phyloP scores from a whole-genome alignment of 164 flowering plant genomes.

The Kingdonia uniflora region DNA sequence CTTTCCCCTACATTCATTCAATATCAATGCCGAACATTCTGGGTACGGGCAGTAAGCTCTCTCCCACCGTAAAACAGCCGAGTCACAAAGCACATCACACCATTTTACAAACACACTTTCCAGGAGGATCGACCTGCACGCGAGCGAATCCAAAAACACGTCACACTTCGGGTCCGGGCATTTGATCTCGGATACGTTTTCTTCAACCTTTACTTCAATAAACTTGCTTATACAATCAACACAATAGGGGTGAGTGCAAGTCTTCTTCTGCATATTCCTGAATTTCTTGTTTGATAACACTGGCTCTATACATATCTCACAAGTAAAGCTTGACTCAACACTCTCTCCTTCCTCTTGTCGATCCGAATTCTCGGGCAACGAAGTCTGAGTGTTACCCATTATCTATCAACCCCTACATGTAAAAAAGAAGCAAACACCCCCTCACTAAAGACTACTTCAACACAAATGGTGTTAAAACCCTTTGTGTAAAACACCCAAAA shows the following conservation, averaged over 20 bases:
- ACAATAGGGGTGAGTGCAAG: background rate
- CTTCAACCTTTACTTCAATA: background rate
- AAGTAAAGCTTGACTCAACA: background rate
- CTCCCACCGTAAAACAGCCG: background rate
- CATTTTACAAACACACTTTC: background rate
- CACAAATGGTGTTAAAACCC: too few relatives aligned
- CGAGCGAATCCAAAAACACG: background rate
- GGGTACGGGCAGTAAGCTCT: background rate
- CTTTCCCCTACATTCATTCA: background rate
- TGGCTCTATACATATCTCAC: background rate
- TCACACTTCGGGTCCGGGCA: background rate
- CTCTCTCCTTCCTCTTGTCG: background rate
- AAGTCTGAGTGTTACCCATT: too few relatives aligned
- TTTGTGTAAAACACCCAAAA: too few relatives aligned
- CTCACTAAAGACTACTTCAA: too few relatives aligned
- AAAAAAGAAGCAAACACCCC: too few relatives aligned
- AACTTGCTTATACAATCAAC: background rate
- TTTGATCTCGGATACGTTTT: background rate
- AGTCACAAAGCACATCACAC: constrained; percentile 1
- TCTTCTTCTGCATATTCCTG: background rate
- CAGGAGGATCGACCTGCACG: background rate
- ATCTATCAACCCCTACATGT: too few relatives aligned
- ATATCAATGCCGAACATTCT: background rate
- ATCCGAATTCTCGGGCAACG: background rate
- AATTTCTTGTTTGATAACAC: background rate